Conservation (phyloP, 1,284 basidiomycete genomes). For the Austroboletus sp. region DNA sequence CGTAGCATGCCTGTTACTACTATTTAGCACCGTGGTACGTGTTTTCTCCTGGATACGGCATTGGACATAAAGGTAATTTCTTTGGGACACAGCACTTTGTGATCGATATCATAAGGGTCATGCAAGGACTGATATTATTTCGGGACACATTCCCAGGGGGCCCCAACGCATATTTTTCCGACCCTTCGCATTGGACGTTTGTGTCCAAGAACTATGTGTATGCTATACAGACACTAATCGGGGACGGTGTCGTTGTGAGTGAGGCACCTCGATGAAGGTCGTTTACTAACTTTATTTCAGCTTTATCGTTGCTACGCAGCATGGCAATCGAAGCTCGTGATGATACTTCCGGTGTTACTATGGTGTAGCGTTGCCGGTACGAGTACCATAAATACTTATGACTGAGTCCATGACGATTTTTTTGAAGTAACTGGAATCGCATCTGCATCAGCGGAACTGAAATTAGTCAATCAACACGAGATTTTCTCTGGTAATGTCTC, state of each 20-base stretch:
- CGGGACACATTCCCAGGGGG: slow-evolving; percentile 1
- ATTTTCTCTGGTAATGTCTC: slow-evolving; percentile 13
- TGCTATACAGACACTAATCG: slow-evolving; percentile 31
- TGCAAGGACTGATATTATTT: slow-evolving; percentile 12
- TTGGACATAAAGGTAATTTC: neutral
- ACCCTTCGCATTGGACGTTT: slow-evolving; percentile 27
- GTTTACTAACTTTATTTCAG: slow-evolving; percentile 10
- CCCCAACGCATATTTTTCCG: slow-evolving; percentile 20
- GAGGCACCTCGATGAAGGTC: neutral
- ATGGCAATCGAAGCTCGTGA: slow-evolving; percentile 18
- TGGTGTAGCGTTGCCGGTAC: slow-evolving; percentile 18
- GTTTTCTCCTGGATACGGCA: neutral
- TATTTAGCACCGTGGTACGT: slow-evolving; percentile 17
- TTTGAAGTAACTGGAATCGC: slow-evolving; percentile 20
- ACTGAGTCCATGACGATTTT: neutral
- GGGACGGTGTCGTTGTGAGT: slow-evolving; percentile 32
- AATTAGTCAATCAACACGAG: neutral
- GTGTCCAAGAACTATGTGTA: slow-evolving; percentile 29
- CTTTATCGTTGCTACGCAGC: slow-evolving; percentile 25
- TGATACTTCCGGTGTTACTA: slow-evolving; percentile 20
- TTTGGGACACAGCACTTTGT: slow-evolving; percentile 16
- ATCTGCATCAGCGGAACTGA: slow-evolving; percentile 9
- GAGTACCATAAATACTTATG: neutral
- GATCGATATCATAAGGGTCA: slow-evolving; percentile 16
- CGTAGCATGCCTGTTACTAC: slow-evolving; percentile 11